These are phyloP conservation scores for Diaporthe sp. DNA, from an alignment of 2,329 filamentous ascomycete genomes.

Conservation along the genomic window DNA sequence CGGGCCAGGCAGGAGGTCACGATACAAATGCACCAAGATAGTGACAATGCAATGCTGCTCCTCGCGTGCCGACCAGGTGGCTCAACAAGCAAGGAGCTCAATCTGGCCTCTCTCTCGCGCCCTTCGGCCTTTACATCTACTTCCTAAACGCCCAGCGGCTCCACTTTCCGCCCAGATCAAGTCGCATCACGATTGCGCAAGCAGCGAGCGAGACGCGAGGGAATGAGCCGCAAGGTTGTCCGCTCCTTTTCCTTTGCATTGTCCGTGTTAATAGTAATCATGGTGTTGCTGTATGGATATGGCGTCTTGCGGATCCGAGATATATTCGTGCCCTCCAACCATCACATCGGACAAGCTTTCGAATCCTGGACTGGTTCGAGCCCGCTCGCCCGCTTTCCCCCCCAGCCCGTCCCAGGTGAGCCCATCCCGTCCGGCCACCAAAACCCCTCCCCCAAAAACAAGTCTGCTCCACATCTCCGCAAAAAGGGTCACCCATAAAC, in stretches of 20 bases:
- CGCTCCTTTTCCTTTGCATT: not conserved
- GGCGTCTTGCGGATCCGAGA: constrained; percentile 23
- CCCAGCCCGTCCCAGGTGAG: not conserved
- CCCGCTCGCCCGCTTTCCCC: constrained; percentile 2
- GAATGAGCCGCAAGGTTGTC: constrained; percentile 4
- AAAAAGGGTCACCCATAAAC: constrained; percentile 20
- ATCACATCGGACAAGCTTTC: constrained; percentile 6
- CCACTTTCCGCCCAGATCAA: constrained; percentile 29
- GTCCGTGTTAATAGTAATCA: not conserved
- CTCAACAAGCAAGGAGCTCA: constrained; percentile 9
- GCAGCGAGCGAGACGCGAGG: constrained; percentile 32
- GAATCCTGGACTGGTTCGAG: constrained; percentile 25
- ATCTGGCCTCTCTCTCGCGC: constrained; percentile 19
- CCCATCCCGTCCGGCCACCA: not conserved
- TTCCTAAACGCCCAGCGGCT: not conserved
- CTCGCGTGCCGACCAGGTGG: constrained; percentile 27
- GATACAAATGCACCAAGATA: constrained; percentile 20
- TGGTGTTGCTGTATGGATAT: not conserved
- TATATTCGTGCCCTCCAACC: constrained; percentile 26
- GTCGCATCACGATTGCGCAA: constrained; percentile 34
- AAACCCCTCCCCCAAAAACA: constrained; percentile 9
- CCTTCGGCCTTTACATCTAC: constrained; percentile 32
- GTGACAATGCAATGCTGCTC: constrained; percentile 12
- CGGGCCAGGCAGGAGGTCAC: not conserved
- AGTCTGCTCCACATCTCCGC: constrained; percentile 28